phyloP scores from a whole-genome alignment of 495 filamentous ascomycete species.

The Stereocaulon alpinum region DNA sequence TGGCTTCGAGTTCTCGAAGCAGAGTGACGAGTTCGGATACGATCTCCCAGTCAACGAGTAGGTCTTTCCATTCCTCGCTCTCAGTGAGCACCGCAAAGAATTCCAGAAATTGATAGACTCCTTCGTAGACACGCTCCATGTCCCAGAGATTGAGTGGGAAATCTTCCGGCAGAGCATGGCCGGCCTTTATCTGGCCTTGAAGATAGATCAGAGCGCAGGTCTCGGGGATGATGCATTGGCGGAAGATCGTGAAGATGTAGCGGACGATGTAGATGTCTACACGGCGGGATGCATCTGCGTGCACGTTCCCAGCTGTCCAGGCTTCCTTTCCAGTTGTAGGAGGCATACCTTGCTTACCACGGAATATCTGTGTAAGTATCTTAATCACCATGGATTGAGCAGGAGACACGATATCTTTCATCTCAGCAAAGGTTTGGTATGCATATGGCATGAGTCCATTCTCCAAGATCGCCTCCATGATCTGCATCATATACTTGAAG shows the following conservation, averaged over 20 bases:
- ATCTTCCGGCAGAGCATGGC: constrained; percentile 56
- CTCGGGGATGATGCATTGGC: constrained; percentile 81
- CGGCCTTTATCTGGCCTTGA: constrained; percentile 76
- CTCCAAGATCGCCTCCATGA: constrained; percentile 81
- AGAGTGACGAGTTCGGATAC: constrained; percentile 73
- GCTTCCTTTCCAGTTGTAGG: constrained; percentile 37
- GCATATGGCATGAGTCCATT: constrained; percentile 82
- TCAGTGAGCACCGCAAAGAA: constrained; percentile 89
- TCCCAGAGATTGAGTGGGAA: constrained; percentile 95
- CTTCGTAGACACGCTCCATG: constrained; percentile 85
- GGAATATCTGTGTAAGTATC: constrained; percentile 79
- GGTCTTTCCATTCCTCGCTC: constrained; percentile 52
- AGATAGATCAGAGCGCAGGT: constrained; percentile 86
- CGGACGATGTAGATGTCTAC: constrained; percentile 64
- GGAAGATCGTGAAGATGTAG: constrained; percentile 85
- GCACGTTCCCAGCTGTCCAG: constrained; percentile 34
- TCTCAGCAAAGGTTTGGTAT: constrained; percentile 79
- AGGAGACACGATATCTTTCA: constrained; percentile 91
- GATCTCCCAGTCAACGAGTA: constrained; percentile 82
- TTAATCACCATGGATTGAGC: constrained; percentile 87
- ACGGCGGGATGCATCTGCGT: constrained; percentile 33
- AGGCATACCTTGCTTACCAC: constrained; percentile 51
- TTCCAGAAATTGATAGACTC: constrained; percentile 84
- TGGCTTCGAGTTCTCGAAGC: constrained; percentile 74
- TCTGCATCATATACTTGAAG: constrained; percentile 90